A percentile compares a stretch with the other conserved stretches of the same genome.
Evolutionary conservation across 306 rosid species (phyloP).

Genomic region (Canavalia gladiata): DNA sequence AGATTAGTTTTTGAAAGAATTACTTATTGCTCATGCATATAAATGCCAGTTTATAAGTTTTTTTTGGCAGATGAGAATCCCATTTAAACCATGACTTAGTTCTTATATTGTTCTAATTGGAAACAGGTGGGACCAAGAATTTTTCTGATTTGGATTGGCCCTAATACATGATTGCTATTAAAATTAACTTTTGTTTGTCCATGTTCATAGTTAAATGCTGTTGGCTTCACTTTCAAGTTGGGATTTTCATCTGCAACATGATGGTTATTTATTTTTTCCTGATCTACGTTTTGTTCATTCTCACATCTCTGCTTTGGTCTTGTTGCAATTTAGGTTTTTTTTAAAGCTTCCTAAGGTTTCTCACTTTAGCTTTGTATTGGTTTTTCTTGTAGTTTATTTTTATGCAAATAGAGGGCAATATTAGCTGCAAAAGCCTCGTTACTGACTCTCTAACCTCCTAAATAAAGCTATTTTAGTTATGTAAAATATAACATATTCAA

Average conservation of each 20-base stretch:
- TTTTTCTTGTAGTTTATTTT: constrained; percentile 10
- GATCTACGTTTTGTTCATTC: background rate
- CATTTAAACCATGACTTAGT: background rate
- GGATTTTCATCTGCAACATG: constrained; percentile 3
- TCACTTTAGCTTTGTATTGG: background rate
- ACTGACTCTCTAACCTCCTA: background rate
- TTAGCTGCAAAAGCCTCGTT: constrained; percentile 3
- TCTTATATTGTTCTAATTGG: constrained; percentile 21
- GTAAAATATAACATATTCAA: background rate
- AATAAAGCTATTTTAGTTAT: constrained; percentile 1
- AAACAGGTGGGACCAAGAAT: constrained; percentile 25
- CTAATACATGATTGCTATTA: background rate
- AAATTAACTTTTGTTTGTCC: background rate
- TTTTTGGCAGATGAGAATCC: constrained; percentile 32
- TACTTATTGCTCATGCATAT: background rate
- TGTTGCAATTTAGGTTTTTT: background rate
- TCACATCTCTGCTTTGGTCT: constrained; percentile 10
- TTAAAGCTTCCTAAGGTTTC: background rate
- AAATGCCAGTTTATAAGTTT: background rate
- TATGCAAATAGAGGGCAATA: background rate
- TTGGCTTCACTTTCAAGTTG: background rate
- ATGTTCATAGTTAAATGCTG: background rate
- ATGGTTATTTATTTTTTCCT: background rate
- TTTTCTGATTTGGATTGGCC: background rate
- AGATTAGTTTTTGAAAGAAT: background rate